Conservation (phyloP, 768 basidiomycete genomes). For the Saitozyma podzolica region DNA sequence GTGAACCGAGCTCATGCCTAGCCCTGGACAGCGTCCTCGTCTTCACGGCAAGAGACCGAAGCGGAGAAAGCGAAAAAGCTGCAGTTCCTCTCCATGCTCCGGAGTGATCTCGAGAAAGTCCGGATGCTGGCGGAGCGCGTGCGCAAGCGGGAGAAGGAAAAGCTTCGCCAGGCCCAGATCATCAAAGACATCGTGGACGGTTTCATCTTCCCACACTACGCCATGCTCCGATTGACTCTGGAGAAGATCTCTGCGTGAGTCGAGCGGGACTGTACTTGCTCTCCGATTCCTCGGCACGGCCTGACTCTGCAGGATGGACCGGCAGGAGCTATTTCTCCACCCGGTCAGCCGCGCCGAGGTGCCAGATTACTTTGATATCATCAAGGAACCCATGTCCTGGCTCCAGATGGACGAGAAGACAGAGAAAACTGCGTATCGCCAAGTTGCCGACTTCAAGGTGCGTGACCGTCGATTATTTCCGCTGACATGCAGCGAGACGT, state of each 20-base stretch:
- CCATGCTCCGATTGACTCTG: constrained; percentile 64
- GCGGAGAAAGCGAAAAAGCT: constrained; percentile 80
- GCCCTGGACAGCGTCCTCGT: constrained; percentile 87
- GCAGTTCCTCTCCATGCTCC: constrained; percentile 64
- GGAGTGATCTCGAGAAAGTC: constrained; percentile 74
- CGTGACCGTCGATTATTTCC: constrained; percentile 4
- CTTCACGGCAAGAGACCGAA: constrained; percentile 66
- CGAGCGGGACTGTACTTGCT: neutral
- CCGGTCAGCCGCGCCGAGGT: constrained; percentile 80
- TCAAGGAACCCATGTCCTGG: constrained; percentile 92
- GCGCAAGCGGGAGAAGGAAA: constrained; percentile 77
- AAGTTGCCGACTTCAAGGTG: constrained; percentile 67
- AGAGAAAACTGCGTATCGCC: constrained; percentile 72
- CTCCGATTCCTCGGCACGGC: neutral
- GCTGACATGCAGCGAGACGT: constrained; percentile 61
- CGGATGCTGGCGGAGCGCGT: constrained; percentile 66
- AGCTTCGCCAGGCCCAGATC: constrained; percentile 63
- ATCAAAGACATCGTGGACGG: constrained; percentile 67
- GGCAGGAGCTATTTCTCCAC: constrained; percentile 67
- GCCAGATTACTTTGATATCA: constrained; percentile 82
- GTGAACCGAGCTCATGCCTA: constrained; percentile 24
- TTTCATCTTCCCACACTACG: constrained; percentile 68
- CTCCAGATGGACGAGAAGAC: constrained; percentile 82
- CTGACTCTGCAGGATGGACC: constrained; percentile 62
- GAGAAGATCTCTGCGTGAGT: constrained; percentile 71